Percentiles rank a stretch among this genome's conserved stretches.
Conservation (phyloP, 352 stramenopile species). For the Thalassiosira hispida region DNA sequence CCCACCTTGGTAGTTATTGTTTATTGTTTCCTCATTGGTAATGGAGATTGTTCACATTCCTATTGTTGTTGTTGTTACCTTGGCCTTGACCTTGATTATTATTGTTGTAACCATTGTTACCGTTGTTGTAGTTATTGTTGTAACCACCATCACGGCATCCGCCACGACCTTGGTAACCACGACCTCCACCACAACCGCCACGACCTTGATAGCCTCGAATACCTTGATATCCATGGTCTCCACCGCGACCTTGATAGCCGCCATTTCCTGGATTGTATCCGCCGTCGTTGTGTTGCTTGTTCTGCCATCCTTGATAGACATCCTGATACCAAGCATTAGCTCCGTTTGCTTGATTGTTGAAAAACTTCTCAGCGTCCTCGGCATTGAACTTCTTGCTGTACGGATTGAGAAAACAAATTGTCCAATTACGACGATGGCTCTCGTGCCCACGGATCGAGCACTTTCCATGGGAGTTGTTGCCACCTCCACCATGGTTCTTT, state of each 20-base stretch:
- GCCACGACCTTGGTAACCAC: slow-evolving; percentile 1
- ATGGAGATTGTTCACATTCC: too few relatives aligned
- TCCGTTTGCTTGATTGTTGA: not conserved
- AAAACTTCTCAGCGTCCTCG: not conserved
- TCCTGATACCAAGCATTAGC: not conserved
- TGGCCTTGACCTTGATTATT: not conserved
- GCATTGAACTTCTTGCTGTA: not conserved
- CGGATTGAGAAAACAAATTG: not conserved
- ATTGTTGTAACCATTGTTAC: not conserved
- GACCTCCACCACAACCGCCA: not conserved
- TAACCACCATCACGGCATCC: not conserved
- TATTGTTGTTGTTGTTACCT: slow-evolving; percentile 6
- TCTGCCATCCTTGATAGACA: not conserved
- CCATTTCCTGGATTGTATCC: not conserved
- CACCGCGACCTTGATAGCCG: slow-evolving; percentile 12
- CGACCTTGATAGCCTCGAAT: too few relatives aligned
- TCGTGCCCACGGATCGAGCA: not conserved
- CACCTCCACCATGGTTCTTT: not conserved
- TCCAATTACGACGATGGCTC: not conserved
- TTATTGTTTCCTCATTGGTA: too few relatives aligned
- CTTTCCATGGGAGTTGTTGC: not conserved
- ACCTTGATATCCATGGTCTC: too few relatives aligned
- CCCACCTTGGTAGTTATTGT: too few relatives aligned
- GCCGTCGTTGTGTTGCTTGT: too few relatives aligned
- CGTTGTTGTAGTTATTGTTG: not conserved